Evolutionary conservation across 2,329 filamentous ascomycete species (phyloP).

Genomic region (Rasamsonia emersonii): DNA sequence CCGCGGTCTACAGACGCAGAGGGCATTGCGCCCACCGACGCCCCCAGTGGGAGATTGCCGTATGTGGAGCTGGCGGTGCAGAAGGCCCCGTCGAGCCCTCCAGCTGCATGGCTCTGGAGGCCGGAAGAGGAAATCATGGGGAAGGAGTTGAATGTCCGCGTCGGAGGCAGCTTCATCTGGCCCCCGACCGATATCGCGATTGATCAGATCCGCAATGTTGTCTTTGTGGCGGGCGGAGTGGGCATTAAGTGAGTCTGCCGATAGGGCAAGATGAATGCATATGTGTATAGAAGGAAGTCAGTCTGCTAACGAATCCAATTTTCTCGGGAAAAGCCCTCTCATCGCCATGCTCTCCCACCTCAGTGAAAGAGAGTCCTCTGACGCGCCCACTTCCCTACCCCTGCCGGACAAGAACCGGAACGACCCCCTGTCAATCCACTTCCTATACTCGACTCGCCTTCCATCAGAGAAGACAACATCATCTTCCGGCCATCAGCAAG

Average conservation of each 20-base stretch:
- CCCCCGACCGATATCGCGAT: slow-evolving; percentile 47
- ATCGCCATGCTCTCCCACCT: slow-evolving; percentile 64
- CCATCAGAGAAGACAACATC: slow-evolving; percentile 9
- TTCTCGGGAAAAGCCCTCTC: slow-evolving; percentile 46
- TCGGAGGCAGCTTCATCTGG: slow-evolving; percentile 75
- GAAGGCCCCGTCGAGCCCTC: slow-evolving; percentile 58
- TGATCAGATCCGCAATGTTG: slow-evolving; percentile 46
- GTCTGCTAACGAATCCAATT: slow-evolving; percentile 7
- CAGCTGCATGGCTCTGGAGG: slow-evolving; percentile 69
- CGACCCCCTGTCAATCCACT: slow-evolving; percentile 36
- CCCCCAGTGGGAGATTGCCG: slow-evolving; percentile 22
- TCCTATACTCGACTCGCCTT: slow-evolving; percentile 56
- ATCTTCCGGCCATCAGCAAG: background rate
- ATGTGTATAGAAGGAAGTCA: background rate
- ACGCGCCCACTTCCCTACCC: slow-evolving; percentile 15
- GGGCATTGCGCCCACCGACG: slow-evolving; percentile 12
- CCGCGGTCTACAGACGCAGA: slow-evolving; percentile 11
- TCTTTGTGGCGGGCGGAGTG: slow-evolving; percentile 74
- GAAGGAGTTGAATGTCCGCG: slow-evolving; percentile 54
- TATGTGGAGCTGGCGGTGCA: slow-evolving; percentile 76
- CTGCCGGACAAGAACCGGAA: slow-evolving; percentile 3
- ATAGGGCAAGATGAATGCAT: background rate
- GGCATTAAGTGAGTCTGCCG: slow-evolving; percentile 63
- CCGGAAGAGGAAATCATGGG: slow-evolving; percentile 48
- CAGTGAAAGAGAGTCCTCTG: slow-evolving; percentile 29